Conservation (phyloP, 129 eudicot species). For the Lonicera japonica region DNA sequence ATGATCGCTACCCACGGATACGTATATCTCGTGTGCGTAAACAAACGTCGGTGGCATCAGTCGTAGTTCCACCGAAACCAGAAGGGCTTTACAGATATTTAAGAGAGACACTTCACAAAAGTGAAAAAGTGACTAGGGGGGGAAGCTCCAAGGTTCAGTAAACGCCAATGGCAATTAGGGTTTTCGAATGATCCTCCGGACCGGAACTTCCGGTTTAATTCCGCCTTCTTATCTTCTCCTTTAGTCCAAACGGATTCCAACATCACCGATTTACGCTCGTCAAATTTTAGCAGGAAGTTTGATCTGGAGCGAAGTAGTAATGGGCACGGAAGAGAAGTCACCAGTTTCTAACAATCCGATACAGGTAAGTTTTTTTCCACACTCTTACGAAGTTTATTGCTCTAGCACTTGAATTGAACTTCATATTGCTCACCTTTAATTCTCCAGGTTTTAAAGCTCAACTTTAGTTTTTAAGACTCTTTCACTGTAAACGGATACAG, state of each 20-base stretch:
- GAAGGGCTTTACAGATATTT: conserved; percentile 1
- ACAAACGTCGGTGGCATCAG: conserved; percentile 3
- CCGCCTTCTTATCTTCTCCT: not conserved
- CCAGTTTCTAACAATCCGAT: conserved; percentile 42
- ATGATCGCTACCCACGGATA: too few relatives aligned
- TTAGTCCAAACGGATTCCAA: conserved; percentile 38
- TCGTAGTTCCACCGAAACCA: not conserved
- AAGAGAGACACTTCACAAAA: conserved; percentile 6
- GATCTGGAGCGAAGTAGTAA: conserved; percentile 4
- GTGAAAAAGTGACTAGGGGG: not conserved
- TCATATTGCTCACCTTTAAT: not conserved
- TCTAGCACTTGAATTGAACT: conserved; percentile 3
- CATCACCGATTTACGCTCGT: conserved; percentile 13
- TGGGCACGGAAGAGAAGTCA: conserved; percentile 69
- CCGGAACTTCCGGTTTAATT: conserved; percentile 5
- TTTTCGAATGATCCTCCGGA: conserved; percentile 17
- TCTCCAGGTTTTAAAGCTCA: not conserved
- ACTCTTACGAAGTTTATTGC: not conserved
- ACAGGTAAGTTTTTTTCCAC: conserved; percentile 43
- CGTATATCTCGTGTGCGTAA: too few relatives aligned
- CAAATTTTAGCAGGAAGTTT: conserved; percentile 5
- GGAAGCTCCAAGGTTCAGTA: not conserved
- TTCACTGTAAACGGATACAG: too few relatives aligned
- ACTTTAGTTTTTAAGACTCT: not conserved
- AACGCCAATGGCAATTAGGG: conserved; percentile 65